These are phyloP conservation scores for Lipomyces lipofer DNA, from an alignment of 805 yeast genomes.

Conservation along the genomic window DNA sequence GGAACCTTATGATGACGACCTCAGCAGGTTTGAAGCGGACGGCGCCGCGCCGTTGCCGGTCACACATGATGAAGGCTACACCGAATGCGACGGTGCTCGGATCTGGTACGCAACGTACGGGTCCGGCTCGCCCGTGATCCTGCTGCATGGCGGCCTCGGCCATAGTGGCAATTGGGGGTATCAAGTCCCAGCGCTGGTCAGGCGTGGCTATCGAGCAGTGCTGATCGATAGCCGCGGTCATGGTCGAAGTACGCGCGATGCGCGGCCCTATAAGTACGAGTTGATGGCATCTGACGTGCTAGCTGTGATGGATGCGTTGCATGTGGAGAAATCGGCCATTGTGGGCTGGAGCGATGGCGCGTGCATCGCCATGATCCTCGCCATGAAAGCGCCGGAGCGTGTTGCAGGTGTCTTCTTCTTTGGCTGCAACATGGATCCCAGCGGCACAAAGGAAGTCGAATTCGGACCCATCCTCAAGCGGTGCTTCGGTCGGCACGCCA, in stretches of 20 bases:
- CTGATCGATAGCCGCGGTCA: constrained; percentile 2
- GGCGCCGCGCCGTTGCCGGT: background rate
- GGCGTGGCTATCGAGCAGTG: background rate
- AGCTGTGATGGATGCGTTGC: background rate
- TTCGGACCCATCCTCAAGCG: background rate
- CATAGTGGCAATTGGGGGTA: constrained; percentile 1
- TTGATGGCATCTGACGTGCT: background rate
- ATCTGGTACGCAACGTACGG: constrained; percentile 2
- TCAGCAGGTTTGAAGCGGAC: background rate
- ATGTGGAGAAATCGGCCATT: background rate
- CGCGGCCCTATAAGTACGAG: background rate
- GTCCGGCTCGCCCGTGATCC: background rate
- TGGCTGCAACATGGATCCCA: constrained; percentile 1
- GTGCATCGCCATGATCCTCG: background rate
- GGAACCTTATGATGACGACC: background rate
- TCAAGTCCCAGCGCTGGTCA: background rate
- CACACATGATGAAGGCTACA: background rate
- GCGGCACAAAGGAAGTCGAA: constrained; percentile 2
- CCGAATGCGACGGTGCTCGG: background rate
- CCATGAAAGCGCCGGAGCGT: background rate
- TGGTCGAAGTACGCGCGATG: background rate
- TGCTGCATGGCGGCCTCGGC: background rate
- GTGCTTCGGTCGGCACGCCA: background rate
- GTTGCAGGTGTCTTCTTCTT: background rate
- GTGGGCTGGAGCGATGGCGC: constrained; percentile 5